Evolutionary conservation across 345 rosid genomes (phyloP).

Genomic region (Arabidopsis arenosa): DNA sequence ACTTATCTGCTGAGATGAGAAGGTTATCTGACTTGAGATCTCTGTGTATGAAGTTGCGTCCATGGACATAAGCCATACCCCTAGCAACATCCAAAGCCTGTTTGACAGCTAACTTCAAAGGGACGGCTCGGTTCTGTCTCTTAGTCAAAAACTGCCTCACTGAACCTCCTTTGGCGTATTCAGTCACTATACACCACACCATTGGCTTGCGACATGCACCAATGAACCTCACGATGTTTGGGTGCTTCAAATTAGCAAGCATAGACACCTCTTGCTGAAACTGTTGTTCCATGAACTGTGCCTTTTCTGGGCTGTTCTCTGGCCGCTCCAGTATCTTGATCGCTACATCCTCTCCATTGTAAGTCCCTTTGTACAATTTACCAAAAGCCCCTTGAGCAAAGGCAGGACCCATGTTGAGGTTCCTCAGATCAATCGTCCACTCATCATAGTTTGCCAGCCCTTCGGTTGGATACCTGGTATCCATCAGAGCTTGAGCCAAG

Average conservation of each 20-base stretch:
- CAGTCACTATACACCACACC: conserved; percentile 55
- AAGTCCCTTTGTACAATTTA: conserved; percentile 52
- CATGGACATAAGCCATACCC: conserved; percentile 60
- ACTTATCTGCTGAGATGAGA: conserved; percentile 50
- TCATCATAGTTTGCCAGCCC: conserved; percentile 58
- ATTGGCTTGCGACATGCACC: conserved; percentile 52
- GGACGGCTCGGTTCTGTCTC: conserved; percentile 50
- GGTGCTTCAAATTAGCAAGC: conserved; percentile 49
- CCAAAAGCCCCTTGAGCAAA: conserved; percentile 75
- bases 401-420: conserved; percentile 57
- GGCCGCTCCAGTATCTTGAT: conserved; percentile 53
- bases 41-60: conserved; percentile 52
- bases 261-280: conserved; percentile 50
- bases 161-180: conserved; percentile 52
- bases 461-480: conserved; percentile 52
- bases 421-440: conserved; percentile 65
- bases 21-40: conserved; percentile 60
- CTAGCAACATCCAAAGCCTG: conserved; percentile 59
- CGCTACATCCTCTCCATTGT: conserved; percentile 52
- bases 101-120: conserved; percentile 51
- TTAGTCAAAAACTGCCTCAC: conserved; percentile 48
- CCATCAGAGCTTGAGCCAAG: conserved; percentile 61
- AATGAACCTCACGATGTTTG: conserved; percentile 48
- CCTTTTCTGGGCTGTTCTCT: conserved; percentile 40
- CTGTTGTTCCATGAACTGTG: conserved; percentile 51